Percentiles rank a stretch among this genome's conserved stretches.
phyloP scores from a whole-genome alignment of 331 rosid genomes.

The Rosa hybrid region DNA sequence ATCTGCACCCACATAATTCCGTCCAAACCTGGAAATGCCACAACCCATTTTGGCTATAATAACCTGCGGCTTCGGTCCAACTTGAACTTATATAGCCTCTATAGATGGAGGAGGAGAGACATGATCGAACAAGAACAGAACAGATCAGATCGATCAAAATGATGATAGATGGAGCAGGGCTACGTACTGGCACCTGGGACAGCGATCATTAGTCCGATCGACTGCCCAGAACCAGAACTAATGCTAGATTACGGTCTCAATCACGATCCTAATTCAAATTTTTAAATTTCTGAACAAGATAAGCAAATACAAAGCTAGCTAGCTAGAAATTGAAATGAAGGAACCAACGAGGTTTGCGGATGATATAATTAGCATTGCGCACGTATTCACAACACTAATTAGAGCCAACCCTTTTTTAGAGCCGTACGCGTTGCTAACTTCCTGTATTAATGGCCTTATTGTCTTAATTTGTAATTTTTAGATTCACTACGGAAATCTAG shows the following conservation, averaged over 20 bases:
- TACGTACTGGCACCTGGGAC: not conserved
- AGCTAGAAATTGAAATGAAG: not conserved
- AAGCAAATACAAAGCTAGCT: not conserved
- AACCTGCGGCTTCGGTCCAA: not conserved
- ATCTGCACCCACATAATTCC: not conserved
- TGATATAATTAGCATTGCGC: not conserved
- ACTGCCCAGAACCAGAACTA: conserved; percentile 1
- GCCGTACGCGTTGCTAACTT: not conserved
- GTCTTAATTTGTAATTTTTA: not conserved
- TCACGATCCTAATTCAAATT: not conserved
- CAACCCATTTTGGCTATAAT: conserved; percentile 50
- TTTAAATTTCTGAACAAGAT: not conserved
- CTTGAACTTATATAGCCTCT: not conserved
- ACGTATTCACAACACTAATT: not conserved
- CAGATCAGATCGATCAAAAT: not conserved
- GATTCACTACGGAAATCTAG: not conserved
- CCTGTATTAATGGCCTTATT: not conserved
- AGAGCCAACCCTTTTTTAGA: not conserved
- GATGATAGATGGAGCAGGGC: not conserved
- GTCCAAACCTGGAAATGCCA: conserved; percentile 44
- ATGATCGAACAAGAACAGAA: not conserved
- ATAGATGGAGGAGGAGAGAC: conserved; percentile 12
- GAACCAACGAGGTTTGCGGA: not conserved
- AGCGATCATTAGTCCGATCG: conserved; percentile 6
- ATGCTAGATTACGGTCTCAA: not conserved